Percentiles rank a stretch among this genome's conserved stretches.
phyloP scores from a whole-genome alignment of 495 filamentous ascomycete species.

The Penicillium dipodomyicola region DNA sequence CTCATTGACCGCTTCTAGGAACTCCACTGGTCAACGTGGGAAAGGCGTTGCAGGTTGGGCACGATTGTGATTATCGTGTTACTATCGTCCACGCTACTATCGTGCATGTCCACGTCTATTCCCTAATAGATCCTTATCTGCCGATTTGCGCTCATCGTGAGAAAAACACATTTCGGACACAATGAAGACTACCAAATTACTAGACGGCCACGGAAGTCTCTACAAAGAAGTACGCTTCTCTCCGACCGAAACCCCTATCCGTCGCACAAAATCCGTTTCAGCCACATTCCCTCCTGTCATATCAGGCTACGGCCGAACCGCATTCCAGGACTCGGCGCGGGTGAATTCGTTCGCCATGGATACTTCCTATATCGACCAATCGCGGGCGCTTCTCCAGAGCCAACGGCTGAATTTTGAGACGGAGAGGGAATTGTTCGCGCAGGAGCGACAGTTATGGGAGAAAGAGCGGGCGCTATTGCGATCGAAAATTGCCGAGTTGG shows the following conservation, averaged over 20 bases:
- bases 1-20: constrained; percentile 6
- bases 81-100: not conserved
- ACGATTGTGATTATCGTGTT: not conserved
- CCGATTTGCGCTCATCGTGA: not conserved
- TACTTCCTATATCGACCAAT: constrained; percentile 40
- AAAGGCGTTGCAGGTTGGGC: constrained; percentile 6
- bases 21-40: not conserved
- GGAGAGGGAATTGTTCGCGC: constrained; percentile 39
- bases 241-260: constrained; percentile 39
- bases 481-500: constrained; percentile 41
- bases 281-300: constrained; percentile 30
- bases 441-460: constrained; percentile 45
- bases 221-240: constrained; percentile 53
- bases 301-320: constrained; percentile 19
- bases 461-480: constrained; percentile 40
- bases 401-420: constrained; percentile 40
- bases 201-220: constrained; percentile 41
- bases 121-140: constrained; percentile 7
- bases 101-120: not conserved
- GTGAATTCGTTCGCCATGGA: constrained; percentile 20
- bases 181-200: constrained; percentile 36
- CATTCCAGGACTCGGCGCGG: constrained; percentile 8
- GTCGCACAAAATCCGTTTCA: constrained; percentile 42
- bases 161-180: constrained; percentile 9
- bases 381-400: constrained; percentile 41